These are phyloP conservation scores for Lentinus brumalis DNA, from an alignment of 768 basidiomycete species.

Conservation along the genomic window DNA sequence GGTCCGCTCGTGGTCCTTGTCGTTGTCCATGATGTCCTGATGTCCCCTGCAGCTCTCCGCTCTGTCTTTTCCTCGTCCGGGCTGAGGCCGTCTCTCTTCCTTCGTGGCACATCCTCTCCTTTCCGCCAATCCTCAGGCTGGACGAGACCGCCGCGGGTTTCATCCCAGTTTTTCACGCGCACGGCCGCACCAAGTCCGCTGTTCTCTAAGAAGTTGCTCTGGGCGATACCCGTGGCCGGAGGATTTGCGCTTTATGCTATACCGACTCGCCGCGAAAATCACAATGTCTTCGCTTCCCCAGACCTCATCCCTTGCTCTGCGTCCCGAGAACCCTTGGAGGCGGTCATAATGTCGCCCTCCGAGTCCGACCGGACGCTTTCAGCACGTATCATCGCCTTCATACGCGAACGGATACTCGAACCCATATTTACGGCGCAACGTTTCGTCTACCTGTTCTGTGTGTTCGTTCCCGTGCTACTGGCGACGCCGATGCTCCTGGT, in stretches of 20 bases:
- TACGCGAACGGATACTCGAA: conserved; percentile 73
- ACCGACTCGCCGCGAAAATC: conserved; percentile 40
- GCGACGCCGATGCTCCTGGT: conserved; percentile 82
- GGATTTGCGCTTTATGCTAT: conserved; percentile 54
- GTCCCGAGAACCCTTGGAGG: conserved; percentile 22
- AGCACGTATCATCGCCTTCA: conserved; percentile 44
- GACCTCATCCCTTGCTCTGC: conserved; percentile 47
- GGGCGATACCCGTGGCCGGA: conserved; percentile 59
- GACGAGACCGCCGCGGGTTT: conserved; percentile 11
- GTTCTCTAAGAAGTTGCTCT: conserved; percentile 39
- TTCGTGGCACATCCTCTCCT: conserved; percentile 5
- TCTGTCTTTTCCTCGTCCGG: conserved; percentile 29
- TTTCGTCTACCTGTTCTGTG: conserved; percentile 77
- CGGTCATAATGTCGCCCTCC: conserved; percentile 65
- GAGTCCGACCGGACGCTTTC: conserved; percentile 54
- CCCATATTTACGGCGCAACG: conserved; percentile 81
- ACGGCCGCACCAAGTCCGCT: conserved; percentile 32
- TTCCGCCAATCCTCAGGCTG: conserved; percentile 33
- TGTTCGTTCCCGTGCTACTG: conserved; percentile 89
- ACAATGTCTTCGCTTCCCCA: conserved; percentile 51
- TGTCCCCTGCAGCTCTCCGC: conserved; percentile 28
- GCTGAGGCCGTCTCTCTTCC: conserved; percentile 29
- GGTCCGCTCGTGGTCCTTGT: not conserved
- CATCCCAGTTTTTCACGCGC: conserved; percentile 38
- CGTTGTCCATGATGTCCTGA: conserved; percentile 19